phyloP scores from a whole-genome alignment of 768 basidiomycete species.

The Mycena latifolia region DNA sequence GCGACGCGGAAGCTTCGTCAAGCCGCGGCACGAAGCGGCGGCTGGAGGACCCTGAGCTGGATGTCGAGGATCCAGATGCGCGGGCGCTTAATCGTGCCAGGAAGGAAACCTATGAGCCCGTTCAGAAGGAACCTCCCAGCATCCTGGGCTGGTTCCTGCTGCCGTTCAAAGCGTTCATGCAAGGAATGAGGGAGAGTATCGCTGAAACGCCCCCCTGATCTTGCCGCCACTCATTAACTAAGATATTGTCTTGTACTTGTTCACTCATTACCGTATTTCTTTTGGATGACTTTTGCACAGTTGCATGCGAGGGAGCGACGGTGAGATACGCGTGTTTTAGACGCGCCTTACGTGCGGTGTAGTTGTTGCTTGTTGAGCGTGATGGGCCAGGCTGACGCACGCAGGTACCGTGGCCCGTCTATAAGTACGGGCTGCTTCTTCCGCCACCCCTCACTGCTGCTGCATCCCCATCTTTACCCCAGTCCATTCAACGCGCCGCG shows the following conservation, averaged over 20 bases:
- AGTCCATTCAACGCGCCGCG: constrained; percentile 2
- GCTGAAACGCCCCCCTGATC: constrained; percentile 32
- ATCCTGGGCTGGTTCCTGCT: constrained; percentile 70
- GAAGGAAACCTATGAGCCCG: constrained; percentile 57
- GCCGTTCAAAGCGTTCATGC: constrained; percentile 73
- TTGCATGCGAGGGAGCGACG: background rate
- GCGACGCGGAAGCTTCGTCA: constrained; percentile 38
- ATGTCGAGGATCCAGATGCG: constrained; percentile 49
- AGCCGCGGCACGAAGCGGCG: constrained; percentile 59
- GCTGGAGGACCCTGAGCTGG: constrained; percentile 57
- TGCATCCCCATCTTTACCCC: background rate
- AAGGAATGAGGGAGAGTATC: constrained; percentile 76
- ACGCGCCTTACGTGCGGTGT: constrained; percentile 33
- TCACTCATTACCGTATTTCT: constrained; percentile 15
- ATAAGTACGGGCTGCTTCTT: constrained; percentile 19
- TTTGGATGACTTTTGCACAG: constrained; percentile 19
- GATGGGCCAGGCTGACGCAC: background rate
- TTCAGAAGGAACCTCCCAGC: constrained; percentile 59
- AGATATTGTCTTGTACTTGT: constrained; percentile 24
- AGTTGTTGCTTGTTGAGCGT: constrained; percentile 7
- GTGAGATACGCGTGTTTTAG: constrained; percentile 14
- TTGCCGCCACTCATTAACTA: constrained; percentile 22
- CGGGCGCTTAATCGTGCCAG: constrained; percentile 66
- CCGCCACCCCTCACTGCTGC: background rate
- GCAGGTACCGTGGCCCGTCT: background rate